A percentile compares a stretch with the other conserved stretches of the same genome.
phyloP scores from a whole-genome alignment of 768 basidiomycete species.

The Tricholoma sp. region DNA sequence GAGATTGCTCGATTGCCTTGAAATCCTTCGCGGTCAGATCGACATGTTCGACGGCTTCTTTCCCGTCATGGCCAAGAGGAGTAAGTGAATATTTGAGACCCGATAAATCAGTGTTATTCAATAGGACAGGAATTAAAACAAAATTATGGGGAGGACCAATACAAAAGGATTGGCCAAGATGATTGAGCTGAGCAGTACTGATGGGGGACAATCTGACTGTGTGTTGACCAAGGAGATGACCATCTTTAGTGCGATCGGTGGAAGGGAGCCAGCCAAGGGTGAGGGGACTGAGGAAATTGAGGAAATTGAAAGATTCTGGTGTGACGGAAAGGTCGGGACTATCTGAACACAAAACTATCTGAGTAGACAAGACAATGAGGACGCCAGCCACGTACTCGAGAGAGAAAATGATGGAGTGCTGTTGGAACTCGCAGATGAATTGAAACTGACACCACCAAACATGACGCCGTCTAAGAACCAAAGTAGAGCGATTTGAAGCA shows the following conservation, averaged over 20 bases:
- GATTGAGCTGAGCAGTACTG: constrained; percentile 88
- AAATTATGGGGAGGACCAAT: constrained; percentile 47
- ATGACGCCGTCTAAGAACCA: constrained; percentile 65
- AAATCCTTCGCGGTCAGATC: constrained; percentile 62
- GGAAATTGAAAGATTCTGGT: constrained; percentile 41
- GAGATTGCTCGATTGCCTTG: constrained; percentile 58
- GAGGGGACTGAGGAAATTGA: constrained; percentile 43
- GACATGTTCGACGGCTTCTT: constrained; percentile 44
- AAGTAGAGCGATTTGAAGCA: constrained; percentile 55
- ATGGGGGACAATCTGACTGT: constrained; percentile 92
- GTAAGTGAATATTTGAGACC: constrained; percentile 70
- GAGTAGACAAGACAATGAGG: neutral
- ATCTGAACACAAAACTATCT: constrained; percentile 15
- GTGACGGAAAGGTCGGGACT: constrained; percentile 35
- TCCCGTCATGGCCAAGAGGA: constrained; percentile 48
- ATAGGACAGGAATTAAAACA: constrained; percentile 74
- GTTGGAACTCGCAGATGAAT: constrained; percentile 19
- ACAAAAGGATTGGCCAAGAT: constrained; percentile 69
- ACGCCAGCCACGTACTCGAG: constrained; percentile 24
- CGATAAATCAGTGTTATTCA: constrained; percentile 84
- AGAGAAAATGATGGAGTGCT: constrained; percentile 5
- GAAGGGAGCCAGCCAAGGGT: constrained; percentile 47
- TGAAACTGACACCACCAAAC: constrained; percentile 67
- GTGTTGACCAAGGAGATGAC: constrained; percentile 78
- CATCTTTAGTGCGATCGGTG: constrained; percentile 39